Conservation (phyloP, 352 stramenopile species). For the Globisporangium polare region DNA sequence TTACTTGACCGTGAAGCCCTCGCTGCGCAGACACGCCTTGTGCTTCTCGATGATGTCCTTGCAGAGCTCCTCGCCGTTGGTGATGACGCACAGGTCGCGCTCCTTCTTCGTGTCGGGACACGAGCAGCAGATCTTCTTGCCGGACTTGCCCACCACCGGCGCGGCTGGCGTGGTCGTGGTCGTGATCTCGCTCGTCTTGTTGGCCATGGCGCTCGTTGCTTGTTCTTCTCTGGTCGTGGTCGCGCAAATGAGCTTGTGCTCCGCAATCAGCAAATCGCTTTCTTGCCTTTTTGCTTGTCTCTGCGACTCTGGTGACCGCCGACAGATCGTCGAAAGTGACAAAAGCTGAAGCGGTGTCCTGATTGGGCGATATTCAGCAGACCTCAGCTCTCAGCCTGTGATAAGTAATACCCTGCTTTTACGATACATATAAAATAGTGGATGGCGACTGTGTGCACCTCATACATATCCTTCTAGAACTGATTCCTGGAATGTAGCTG, state of each 20-base stretch:
- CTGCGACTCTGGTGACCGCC: constrained; percentile 5
- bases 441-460: not conserved
- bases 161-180: constrained; percentile 21
- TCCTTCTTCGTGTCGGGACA: constrained; percentile 96
- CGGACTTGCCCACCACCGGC: constrained; percentile 89
- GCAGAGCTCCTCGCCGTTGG: constrained; percentile 91
- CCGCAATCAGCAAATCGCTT: not conserved
- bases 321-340: not conserved
- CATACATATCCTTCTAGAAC: not conserved
- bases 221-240: not conserved
- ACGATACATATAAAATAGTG: not conserved
- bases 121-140: constrained; percentile 98
- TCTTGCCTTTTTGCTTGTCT: constrained; percentile 8
- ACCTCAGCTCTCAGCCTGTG: not conserved
- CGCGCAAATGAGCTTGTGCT: constrained; percentile 4
- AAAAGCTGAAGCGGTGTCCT: not conserved
- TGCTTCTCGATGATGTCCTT: constrained; percentile 96
- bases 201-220: constrained; percentile 28
- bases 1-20: constrained; percentile 95
- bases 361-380: constrained; percentile 5
- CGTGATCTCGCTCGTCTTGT: constrained; percentile 31
- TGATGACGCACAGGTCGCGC: constrained; percentile 90
- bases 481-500: not conserved
- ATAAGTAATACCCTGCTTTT: not conserved
- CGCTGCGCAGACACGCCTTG: constrained; percentile 94